Base-by-base conservation (phyloP, 2,329 filamentous ascomycete genomes). In the Thelonectria discophora region DNA sequence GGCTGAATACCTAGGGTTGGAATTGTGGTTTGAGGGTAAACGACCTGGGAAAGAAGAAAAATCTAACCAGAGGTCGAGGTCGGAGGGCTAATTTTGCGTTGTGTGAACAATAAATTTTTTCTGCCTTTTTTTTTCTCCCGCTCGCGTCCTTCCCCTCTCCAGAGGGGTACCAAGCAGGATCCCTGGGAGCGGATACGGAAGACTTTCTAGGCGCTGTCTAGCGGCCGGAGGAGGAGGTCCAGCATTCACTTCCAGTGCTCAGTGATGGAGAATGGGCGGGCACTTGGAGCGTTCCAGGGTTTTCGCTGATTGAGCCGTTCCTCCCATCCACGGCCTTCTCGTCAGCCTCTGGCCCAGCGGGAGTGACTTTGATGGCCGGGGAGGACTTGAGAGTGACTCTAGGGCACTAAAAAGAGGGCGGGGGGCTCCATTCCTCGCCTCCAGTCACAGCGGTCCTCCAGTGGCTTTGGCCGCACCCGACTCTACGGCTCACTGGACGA, bases 51-150 rank as follows among this genome's bases (percentile, higher is more conserved):
- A 47, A 54, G 60, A 66, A 58, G 65, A 66, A 66, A 68, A 75
- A 74, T 72, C 61, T 21, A 45, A 24, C 27, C 18, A 64, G 66
- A 69, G 64, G 65, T 58, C 71, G 66, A 69, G 64, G 65, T 58
- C 71, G 69, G 67, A 74, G 71, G 71, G 72, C 75, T 71, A 72
- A 75, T 74, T 75, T 76, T 74, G 70, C 73, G 70, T 77, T 78
- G 72, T 77, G 76, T 75, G 76, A 76, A 75, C 71, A 77, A 77
- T 76, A 78, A 78, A 78, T 77, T 78, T 78, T 79, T 75, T 71
- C 73, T 66, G 52, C 48, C 55, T 69, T 70, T 66, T 69, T 70
- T 66, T 66, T 65, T 65, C 21, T 24, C 21, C 21, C 21, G 21
- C 21, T 24, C 21, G 21, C 21, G 21, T 65, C 65, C 64, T 64